Evolutionary conservation across 1,284 basidiomycete genomes (phyloP).

Genomic region (Trametes hirsuta): DNA sequence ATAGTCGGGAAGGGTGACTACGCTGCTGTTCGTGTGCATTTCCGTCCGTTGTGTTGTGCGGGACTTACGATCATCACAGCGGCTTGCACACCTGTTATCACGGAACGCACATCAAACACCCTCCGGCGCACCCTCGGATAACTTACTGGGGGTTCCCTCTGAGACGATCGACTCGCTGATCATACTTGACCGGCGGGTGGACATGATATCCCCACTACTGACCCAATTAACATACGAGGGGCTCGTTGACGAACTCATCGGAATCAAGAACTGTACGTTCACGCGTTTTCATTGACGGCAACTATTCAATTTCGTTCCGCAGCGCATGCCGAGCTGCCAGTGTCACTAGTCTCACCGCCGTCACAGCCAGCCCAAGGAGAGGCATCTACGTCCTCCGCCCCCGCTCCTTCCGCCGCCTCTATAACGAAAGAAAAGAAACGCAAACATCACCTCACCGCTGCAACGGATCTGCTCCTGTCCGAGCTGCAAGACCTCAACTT

Average conservation of each 20-base stretch:
- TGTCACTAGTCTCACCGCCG: conserved; percentile 68
- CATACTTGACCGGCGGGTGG: conserved; percentile 89
- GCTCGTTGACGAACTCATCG: conserved; percentile 92
- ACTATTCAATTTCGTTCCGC: background rate
- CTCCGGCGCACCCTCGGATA: conserved; percentile 41
- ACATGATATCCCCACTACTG: conserved; percentile 94
- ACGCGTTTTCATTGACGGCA: background rate
- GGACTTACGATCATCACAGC: conserved; percentile 46
- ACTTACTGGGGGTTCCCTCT: conserved; percentile 43
- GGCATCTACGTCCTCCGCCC: conserved; percentile 48
- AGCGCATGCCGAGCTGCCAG: conserved; percentile 93
- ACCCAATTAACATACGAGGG: conserved; percentile 98
- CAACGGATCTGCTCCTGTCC: conserved; percentile 81
- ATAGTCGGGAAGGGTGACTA: conserved; percentile 94
- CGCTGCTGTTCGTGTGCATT: conserved; percentile 66
- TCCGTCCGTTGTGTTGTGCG: too few species aligned
- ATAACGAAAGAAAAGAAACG: conserved; percentile 81
- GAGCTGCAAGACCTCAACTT: conserved; percentile 94
- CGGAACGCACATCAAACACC: conserved; percentile 54
- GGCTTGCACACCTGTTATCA: conserved; percentile 74
- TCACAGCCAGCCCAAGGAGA: conserved; percentile 46
- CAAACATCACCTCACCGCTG: conserved; percentile 81
- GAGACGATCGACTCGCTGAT: conserved; percentile 86
- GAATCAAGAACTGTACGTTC: conserved; percentile 83
- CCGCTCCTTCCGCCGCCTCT: conserved; percentile 33